Conservation (phyloP, 805 yeast genomes). For the Pichia rugopelliculosa region DNA sequence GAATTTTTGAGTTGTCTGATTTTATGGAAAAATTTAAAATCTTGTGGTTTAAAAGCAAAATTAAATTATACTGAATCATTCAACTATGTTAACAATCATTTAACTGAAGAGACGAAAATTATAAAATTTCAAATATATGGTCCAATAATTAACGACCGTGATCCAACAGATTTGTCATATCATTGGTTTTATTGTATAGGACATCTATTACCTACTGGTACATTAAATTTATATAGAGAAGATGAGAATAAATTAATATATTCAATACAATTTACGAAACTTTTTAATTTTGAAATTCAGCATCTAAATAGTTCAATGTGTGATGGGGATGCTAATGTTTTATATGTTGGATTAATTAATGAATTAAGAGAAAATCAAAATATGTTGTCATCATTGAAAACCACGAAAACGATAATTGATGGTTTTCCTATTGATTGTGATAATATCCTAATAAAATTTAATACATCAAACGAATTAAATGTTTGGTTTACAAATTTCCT, state of each 20-base stretch:
- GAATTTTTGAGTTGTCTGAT: constrained; percentile 34
- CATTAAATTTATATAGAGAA: constrained; percentile 51
- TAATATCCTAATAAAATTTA: constrained; percentile 52
- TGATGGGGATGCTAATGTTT: constrained; percentile 47
- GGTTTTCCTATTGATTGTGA: constrained; percentile 1
- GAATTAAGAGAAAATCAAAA: constrained; percentile 42
- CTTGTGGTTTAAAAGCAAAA: constrained; percentile 40
- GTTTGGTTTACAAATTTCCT: constrained; percentile 69
- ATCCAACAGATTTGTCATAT: constrained; percentile 29
- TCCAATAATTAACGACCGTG: constrained; percentile 38
- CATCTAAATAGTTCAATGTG: constrained; percentile 57
- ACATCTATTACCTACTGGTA: constrained; percentile 56
- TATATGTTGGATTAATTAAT: constrained; percentile 51
- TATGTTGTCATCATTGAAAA: constrained; percentile 7
- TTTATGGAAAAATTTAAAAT: constrained; percentile 45
- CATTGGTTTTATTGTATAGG: constrained; percentile 75
- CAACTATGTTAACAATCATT: constrained; percentile 17
- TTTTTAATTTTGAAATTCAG: constrained; percentile 56
- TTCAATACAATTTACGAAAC: constrained; percentile 45
- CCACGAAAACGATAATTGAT: neutral
- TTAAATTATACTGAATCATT: constrained; percentile 36
- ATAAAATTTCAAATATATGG: constrained; percentile 63
- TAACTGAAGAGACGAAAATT: constrained; percentile 39
- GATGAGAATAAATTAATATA: constrained; percentile 56
- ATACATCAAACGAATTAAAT: constrained; percentile 61